Conservation (phyloP, 2,329 filamentous ascomycete species). For the Blastomyces parvus region DNA sequence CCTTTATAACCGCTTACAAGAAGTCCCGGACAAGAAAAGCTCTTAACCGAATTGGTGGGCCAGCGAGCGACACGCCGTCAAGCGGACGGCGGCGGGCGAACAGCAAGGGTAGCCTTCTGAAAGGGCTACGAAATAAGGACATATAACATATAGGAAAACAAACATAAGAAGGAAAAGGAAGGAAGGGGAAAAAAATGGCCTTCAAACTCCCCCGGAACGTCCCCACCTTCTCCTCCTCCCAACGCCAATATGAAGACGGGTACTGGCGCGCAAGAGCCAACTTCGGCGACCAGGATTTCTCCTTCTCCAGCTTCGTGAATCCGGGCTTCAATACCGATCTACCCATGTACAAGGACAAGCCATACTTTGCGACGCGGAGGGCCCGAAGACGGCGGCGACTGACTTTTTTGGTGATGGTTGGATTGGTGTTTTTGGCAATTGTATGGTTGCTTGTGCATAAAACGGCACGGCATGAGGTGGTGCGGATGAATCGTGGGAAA, state of each 20-base stretch:
- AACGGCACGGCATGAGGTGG: constrained; percentile 7
- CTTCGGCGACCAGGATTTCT: constrained; percentile 29
- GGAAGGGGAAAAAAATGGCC: constrained; percentile 24
- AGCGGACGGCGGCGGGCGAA: background rate
- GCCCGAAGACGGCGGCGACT: constrained; percentile 49
- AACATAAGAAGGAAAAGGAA: background rate
- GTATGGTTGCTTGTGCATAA: constrained; percentile 54
- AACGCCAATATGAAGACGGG: constrained; percentile 56
- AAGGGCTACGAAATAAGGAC: no score
- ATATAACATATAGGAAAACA: background rate
- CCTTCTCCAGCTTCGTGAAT: constrained; percentile 53
- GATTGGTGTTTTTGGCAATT: constrained; percentile 46
- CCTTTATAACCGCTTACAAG: no score
- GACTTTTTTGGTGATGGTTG: constrained; percentile 41
- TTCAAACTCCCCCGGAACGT: constrained; percentile 61
- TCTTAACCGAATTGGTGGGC: background rate
- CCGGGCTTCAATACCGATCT: constrained; percentile 51
- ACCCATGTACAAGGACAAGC: constrained; percentile 99
- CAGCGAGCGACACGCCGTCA: background rate
- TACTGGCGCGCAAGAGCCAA: constrained; percentile 48
- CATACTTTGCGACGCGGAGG: constrained; percentile 51
- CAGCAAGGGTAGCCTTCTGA: background rate
- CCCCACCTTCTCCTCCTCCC: constrained; percentile 57
- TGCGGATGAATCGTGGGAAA: constrained; percentile 15
- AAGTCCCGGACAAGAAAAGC: no score